Percentiles rank a stretch among this genome's conserved stretches.
phyloP scores from a whole-genome alignment of 768 basidiomycete species.

The Tricholoma flavovirens region DNA sequence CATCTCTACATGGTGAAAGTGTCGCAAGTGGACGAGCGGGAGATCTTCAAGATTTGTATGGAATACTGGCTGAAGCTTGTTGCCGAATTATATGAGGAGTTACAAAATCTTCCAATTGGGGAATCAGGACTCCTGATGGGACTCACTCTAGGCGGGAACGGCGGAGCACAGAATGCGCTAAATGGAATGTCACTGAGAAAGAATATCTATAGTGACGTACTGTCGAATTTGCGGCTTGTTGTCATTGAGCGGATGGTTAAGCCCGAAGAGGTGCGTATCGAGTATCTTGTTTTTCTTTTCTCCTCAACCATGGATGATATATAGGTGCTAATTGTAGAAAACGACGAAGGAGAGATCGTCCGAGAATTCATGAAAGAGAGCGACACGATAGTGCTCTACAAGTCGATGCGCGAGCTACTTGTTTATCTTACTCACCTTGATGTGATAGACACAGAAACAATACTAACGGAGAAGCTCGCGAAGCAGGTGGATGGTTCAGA shows the following conservation, averaged over 20 bases:
- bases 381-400: constrained; percentile 98
- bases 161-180: constrained; percentile 58
- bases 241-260: constrained; percentile 99
- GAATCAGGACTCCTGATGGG: constrained; percentile 86
- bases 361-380: constrained; percentile 98
- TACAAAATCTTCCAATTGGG: constrained; percentile 84
- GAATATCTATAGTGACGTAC: constrained; percentile 92
- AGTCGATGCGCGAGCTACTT: constrained; percentile 95
- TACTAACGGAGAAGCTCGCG: constrained; percentile 93
- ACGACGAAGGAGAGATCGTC: constrained; percentile 99
- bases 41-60: constrained; percentile 98
- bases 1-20: constrained; percentile 99
- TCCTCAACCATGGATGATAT: background rate
- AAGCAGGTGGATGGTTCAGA: constrained; percentile 97
- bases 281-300: background rate
- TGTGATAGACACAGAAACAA: constrained; percentile 91
- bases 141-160: constrained; percentile 66
- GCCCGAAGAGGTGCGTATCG: constrained; percentile 81
- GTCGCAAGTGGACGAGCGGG: constrained; percentile 95
- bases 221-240: constrained; percentile 89
- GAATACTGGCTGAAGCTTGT: constrained; percentile 98
- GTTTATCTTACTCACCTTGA: constrained; percentile 98
- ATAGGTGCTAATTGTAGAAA: constrained; percentile 96
- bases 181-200: constrained; percentile 79
- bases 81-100: constrained; percentile 94